phyloP scores from a whole-genome alignment of 2,329 filamentous ascomycete genomes.

The Fusarium humuli region DNA sequence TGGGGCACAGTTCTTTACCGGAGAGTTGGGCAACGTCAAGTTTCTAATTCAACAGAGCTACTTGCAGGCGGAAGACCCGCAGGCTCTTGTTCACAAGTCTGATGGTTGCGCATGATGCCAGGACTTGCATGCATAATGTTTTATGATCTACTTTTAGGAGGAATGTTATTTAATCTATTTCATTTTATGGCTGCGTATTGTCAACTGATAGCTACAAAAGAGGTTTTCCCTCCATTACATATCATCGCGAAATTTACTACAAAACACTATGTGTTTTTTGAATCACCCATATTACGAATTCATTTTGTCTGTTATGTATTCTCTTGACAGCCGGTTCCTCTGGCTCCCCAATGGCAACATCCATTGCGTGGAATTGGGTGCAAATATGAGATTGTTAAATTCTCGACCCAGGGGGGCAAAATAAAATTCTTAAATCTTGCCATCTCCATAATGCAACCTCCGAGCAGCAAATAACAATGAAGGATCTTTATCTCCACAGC shows the following conservation, averaged over 20 bases:
- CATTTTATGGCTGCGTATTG: background rate
- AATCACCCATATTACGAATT: too few species aligned
- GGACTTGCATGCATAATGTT: too few species aligned
- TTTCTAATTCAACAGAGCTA: slow-evolving; percentile 35
- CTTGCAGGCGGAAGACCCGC: slow-evolving; percentile 28
- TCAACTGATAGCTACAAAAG: too few species aligned
- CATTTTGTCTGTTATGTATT: too few species aligned
- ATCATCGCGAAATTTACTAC: too few species aligned
- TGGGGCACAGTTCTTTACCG: slow-evolving; percentile 52
- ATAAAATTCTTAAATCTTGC: background rate
- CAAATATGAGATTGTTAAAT: background rate
- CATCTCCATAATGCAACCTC: background rate
- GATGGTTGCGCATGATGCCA: slow-evolving; percentile 21
- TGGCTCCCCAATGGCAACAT: too few species aligned
- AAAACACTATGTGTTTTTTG: too few species aligned
- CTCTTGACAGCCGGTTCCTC: too few species aligned
- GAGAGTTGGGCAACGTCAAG: slow-evolving; percentile 42
- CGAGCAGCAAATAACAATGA: background rate
- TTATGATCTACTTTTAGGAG: fast-evolving
- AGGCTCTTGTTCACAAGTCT: slow-evolving; percentile 27
- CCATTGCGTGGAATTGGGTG: too few species aligned
- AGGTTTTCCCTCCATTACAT: too few species aligned
- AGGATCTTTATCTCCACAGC: background rate
- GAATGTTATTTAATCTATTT: background rate
- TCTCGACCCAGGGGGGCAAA: background rate